Conservation (phyloP, 441 rosid species). For the Gossypium lobatum region DNA sequence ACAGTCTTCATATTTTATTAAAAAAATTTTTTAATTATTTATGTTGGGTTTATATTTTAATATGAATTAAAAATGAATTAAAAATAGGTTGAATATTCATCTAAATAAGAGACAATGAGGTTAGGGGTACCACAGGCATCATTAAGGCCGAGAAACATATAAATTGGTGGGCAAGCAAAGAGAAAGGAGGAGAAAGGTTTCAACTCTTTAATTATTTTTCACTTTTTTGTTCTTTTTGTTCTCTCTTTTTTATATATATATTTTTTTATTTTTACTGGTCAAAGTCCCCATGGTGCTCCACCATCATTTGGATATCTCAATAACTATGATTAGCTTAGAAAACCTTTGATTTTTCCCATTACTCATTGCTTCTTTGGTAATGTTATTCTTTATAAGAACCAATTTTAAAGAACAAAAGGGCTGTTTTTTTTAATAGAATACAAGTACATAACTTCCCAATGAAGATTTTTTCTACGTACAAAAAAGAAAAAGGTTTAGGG, state of each 20-base stretch:
- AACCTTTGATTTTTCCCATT: background rate
- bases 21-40: too few species aligned
- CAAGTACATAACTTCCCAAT: too few species aligned
- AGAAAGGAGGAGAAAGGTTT: slow-evolving; percentile 14
- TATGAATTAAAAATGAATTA: too few species aligned
- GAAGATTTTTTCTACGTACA: too few species aligned
- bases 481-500: too few species aligned
- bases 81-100: too few species aligned
- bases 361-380: background rate
- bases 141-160: slow-evolving; percentile 24
- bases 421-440: too few species aligned
- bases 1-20: too few species aligned
- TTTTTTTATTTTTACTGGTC: slow-evolving; percentile 16
- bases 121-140: slow-evolving; percentile 22
- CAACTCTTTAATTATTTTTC: background rate
- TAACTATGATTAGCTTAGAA: slow-evolving; percentile 15
- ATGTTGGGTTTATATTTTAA: too few species aligned
- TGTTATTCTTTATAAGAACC: background rate
- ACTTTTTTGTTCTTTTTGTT: slow-evolving; percentile 9
- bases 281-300: slow-evolving; percentile 19
- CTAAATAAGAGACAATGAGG: background rate
- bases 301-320: slow-evolving; percentile 38
- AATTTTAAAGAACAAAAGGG: too few species aligned
- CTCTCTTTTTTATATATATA: too few species aligned
- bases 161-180: slow-evolving; percentile 22